These are phyloP conservation scores for Ligustrum vulgare DNA, from an alignment of 257 asterid species.

Conservation along the genomic window DNA sequence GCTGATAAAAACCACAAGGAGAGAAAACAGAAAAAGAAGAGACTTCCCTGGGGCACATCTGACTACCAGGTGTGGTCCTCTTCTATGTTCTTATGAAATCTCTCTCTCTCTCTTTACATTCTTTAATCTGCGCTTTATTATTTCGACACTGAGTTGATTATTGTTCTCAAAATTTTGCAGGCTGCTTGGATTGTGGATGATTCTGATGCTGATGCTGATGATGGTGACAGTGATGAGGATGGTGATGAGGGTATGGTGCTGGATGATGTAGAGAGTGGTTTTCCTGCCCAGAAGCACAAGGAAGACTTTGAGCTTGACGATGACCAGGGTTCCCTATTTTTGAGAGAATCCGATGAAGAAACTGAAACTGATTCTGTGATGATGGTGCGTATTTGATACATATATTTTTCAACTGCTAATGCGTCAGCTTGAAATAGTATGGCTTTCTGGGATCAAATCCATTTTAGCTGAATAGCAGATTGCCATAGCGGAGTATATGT, in stretches of 20 bases:
- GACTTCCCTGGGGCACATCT: slow-evolving; percentile 77
- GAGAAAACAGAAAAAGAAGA: slow-evolving; percentile 61
- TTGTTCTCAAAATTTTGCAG: slow-evolving; percentile 43
- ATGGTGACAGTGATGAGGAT: slow-evolving; percentile 61
- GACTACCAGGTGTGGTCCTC: slow-evolving; percentile 75
- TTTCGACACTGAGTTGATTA: slow-evolving; percentile 5
- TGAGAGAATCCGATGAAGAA: slow-evolving; percentile 76
- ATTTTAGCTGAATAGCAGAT: neutral
- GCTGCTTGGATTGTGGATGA: slow-evolving; percentile 96
- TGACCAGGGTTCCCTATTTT: slow-evolving; percentile 66
- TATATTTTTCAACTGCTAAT: neutral
- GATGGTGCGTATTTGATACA: slow-evolving; percentile 58
- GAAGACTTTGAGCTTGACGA: slow-evolving; percentile 69
- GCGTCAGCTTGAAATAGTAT: neutral
- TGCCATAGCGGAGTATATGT: neutral
- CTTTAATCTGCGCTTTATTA: neutral
- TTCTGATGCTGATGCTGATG: slow-evolving; percentile 66
- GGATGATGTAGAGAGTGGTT: slow-evolving; percentile 59
- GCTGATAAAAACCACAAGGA: slow-evolving; percentile 59
- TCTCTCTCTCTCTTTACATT: neutral
- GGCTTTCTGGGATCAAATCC: neutral
- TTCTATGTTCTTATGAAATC: slow-evolving; percentile 11
- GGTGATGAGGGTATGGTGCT: slow-evolving; percentile 77
- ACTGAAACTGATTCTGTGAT: slow-evolving; percentile 76
- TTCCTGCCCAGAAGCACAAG: slow-evolving; percentile 37